Percentiles rank a stretch among this genome's conserved stretches.
Conservation (phyloP, 2,329 filamentous ascomycete species). For the Fusarium heterosporum region DNA sequence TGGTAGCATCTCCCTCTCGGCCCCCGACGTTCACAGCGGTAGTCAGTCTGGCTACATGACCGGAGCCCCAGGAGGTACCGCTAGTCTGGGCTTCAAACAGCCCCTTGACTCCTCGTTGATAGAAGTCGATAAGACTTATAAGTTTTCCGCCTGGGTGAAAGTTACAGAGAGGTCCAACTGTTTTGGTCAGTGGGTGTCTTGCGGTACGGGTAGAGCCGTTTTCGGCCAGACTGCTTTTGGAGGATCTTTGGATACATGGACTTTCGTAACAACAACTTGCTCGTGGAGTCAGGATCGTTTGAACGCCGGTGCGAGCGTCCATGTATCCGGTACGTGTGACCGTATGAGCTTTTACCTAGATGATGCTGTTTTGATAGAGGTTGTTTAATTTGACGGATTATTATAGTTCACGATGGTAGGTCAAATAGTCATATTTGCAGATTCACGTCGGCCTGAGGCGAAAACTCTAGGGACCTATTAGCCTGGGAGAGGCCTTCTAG, state of each 20-base stretch:
- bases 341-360: not conserved
- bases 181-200: not conserved
- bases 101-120: not conserved
- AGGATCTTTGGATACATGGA: not conserved
- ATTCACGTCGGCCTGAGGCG: too few relatives aligned
- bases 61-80: not conserved
- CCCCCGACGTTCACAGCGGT: not conserved
- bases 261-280: not conserved
- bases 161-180: not conserved
- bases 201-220: not conserved
- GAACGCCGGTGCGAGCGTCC: not conserved
- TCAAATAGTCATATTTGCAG: too few relatives aligned
- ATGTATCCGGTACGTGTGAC: not conserved
- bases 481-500: too few relatives aligned
- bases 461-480: too few relatives aligned
- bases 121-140: not conserved
- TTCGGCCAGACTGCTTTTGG: not conserved
- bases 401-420: too few relatives aligned
- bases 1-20: not conserved
- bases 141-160: not conserved
- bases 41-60: not conserved
- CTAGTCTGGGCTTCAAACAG: not conserved
- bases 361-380: not conserved
- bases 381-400: not conserved
- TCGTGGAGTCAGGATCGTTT: not conserved